A percentile compares a stretch with the other conserved stretches of the same genome.
Conservation (phyloP, 306 rosid genomes). For the Cucurbita moschata region DNA sequence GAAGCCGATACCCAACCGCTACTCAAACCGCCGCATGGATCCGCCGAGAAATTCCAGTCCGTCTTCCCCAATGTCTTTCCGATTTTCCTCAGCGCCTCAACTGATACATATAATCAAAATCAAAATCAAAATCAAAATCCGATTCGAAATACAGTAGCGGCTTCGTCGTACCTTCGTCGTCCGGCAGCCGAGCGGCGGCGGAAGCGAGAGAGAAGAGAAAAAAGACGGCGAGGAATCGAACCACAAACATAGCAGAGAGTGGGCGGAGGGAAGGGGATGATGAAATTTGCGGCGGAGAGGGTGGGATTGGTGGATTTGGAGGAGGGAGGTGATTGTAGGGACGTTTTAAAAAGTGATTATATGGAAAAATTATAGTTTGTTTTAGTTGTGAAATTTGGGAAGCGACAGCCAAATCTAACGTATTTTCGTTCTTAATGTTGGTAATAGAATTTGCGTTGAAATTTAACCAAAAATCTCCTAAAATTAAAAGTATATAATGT, state of each 20-base stretch:
- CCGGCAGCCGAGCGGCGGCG: not conserved
- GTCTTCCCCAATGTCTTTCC: slow-evolving; percentile 29
- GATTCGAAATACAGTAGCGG: too few relatives aligned
- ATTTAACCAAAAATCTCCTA: too few relatives aligned
- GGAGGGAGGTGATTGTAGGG: not conserved
- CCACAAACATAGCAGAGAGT: not conserved
- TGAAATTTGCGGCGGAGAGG: too few relatives aligned
- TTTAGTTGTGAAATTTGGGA: too few relatives aligned
- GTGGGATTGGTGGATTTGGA: not conserved
- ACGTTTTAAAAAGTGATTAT: not conserved
- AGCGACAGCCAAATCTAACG: too few relatives aligned
- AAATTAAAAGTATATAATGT: too few relatives aligned
- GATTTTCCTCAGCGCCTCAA: slow-evolving; percentile 24
- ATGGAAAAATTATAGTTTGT: not conserved
- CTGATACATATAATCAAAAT: slow-evolving; percentile 6
- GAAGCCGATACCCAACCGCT: slow-evolving; percentile 19
- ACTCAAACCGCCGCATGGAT: slow-evolving; percentile 30
- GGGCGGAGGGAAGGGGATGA: not conserved
- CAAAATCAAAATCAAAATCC: too few relatives aligned
- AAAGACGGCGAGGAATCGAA: not conserved
- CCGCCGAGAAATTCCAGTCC: slow-evolving; percentile 27
- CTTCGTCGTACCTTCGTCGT: not conserved
- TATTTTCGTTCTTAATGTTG: too few relatives aligned
- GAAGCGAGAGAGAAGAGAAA: not conserved
- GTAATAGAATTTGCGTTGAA: too few relatives aligned